phyloP scores from a whole-genome alignment of 2,329 filamentous ascomycete genomes.

The Fusarium compactum region DNA sequence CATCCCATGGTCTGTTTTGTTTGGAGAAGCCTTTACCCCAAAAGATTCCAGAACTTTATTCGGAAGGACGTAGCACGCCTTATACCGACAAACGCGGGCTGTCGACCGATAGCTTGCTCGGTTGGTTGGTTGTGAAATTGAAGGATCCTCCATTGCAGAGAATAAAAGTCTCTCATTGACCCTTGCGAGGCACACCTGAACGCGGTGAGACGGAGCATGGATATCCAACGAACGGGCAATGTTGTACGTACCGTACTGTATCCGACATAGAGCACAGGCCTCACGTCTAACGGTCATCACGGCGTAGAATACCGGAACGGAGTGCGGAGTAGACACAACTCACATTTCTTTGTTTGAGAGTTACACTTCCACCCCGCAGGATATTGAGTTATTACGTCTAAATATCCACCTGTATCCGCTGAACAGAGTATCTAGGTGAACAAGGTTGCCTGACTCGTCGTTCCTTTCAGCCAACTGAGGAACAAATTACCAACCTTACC shows the following conservation, averaged over 20 bases:
- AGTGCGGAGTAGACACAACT: not conserved
- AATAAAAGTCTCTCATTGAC: not conserved
- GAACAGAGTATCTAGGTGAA: conserved; percentile 23
- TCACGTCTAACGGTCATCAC: conserved; percentile 7
- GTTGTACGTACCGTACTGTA: not conserved
- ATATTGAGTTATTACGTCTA: conserved; percentile 39
- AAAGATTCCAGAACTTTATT: conserved; percentile 31
- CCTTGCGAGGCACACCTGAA: conserved; percentile 20
- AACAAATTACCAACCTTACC: not conserved
- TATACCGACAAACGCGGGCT: conserved; percentile 1
- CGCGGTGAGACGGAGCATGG: not conserved
- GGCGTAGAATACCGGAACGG: not conserved
- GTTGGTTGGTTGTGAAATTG: not conserved
- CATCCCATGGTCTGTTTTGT: not conserved
- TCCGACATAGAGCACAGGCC: conserved; percentile 1
- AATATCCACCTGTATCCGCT: conserved; percentile 33
- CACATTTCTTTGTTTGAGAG: conserved; percentile 5
- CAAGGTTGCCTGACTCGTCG: conserved; percentile 9
- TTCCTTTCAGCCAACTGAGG: not conserved
- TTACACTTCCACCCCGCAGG: conserved; percentile 12
- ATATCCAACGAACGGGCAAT: conserved; percentile 15
- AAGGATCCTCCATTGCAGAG: not conserved
- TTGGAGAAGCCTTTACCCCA: conserved; percentile 13
- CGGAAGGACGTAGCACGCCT: conserved; percentile 14
- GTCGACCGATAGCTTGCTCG: not conserved